These are phyloP conservation scores for Heterobasidion occidentale DNA, from an alignment of 1,284 basidiomycete genomes.

Conservation along the genomic window DNA sequence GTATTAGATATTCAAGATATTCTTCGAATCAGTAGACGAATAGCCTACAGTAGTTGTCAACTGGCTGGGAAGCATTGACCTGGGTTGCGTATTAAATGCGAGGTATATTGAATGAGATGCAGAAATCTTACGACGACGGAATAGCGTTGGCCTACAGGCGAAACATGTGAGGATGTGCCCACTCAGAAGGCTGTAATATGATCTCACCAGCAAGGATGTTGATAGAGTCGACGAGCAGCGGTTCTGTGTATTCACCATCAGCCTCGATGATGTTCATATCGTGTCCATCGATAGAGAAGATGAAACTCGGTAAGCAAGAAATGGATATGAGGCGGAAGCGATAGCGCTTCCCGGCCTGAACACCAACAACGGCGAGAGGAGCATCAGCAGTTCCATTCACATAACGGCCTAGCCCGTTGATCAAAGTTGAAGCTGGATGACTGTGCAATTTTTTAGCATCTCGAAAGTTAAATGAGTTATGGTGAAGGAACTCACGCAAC, in stretches of 20 bases:
- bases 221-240: constrained; percentile 32
- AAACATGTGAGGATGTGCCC: background rate
- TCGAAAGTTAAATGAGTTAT: background rate
- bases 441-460: background rate
- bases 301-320: constrained; percentile 26
- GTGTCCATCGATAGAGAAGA: constrained; percentile 40
- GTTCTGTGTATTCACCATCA: constrained; percentile 35
- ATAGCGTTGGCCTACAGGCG: constrained; percentile 24
- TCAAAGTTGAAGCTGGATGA: background rate
- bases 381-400: constrained; percentile 1
- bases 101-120: background rate
- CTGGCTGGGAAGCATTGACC: constrained; percentile 29
- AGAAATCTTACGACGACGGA: constrained; percentile 19
- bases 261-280: constrained; percentile 43
- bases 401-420: background rate
- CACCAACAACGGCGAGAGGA: background rate
- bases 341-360: constrained; percentile 13
- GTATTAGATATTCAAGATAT: no score
- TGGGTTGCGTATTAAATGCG: constrained; percentile 2
- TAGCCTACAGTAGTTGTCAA: constrained; percentile 31
- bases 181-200: background rate
- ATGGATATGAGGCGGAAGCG: constrained; percentile 26
- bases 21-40: background rate
- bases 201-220: constrained; percentile 26
- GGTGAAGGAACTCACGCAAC: background rate